Evolutionary conservation across 139 green algal species (phyloP), one percentile per base, ranked within the genome.

Genomic region (Chlamydomonas applanata): DNA sequence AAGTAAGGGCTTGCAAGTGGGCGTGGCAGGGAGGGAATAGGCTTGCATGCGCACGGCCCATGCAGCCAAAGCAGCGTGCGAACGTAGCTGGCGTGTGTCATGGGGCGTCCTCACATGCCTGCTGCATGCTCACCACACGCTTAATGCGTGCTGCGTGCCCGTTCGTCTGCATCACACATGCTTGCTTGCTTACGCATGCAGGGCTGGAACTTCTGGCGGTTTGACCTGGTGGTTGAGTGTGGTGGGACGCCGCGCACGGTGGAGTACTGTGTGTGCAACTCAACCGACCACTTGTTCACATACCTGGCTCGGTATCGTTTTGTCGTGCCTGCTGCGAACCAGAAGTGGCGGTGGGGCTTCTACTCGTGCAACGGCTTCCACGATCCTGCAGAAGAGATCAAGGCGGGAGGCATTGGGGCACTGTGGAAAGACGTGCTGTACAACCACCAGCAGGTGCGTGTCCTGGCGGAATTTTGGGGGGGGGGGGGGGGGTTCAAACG

Each of bases 281-380:
- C n/a, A 24, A 66, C 30, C 59, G n/a, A 36, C 59, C 25, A 74
- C 56, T 14, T 49, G 40, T 49, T 49, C 40, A 49, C 40, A 49
- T 49, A 49, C 40, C 40, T 49, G 40, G 40, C 40, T 19, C 40
- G 40, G 7, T 49, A 49, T 49, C 40, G 62, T 56, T 75, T 78
- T 35, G 29, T 63, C 9, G 49, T 78, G 57, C 77, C 79, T n/a
- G 36, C 56, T 4, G 54, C 63, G 13, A 49, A 35, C 5, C 79
- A 80, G 68, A 61, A 71, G 69, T 80, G 74, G 73, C 79, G 69
- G 56, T 85, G 79, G 79, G 70, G 70, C 57, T 85, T 85, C 52
- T 76, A 82, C 75, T 57, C 17, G 13, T 85, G 79, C 79, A 85
- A 85, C 66, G 79, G 79, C 69, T 81, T 84, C 53, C 49, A 83